Percentiles rank a stretch among this genome's conserved stretches.
These are phyloP conservation scores for Scheffersomyces parashehatae DNA, from an alignment of 1,139 yeast species.

Conservation along the genomic window DNA sequence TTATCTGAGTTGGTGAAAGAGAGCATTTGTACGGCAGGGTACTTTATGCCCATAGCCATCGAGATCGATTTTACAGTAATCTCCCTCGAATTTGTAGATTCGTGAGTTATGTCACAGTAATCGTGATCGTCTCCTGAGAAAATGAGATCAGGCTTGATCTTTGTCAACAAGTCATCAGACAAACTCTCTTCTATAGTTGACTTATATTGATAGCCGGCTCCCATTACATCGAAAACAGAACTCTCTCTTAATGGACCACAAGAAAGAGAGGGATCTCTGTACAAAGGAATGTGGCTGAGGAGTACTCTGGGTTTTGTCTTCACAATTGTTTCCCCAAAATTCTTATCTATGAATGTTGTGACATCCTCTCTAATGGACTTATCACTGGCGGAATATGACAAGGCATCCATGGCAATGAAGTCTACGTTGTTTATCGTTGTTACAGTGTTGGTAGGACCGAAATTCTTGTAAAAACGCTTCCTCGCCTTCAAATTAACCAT, in stretches of 20 bases:
- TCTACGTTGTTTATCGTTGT: conserved; percentile 40
- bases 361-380: conserved; percentile 28
- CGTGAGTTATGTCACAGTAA: conserved; percentile 50
- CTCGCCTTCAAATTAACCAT: conserved; percentile 42
- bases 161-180: conserved; percentile 28
- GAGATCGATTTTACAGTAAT: conserved; percentile 57
- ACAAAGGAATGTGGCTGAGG: conserved; percentile 52
- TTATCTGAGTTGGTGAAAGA: conserved; percentile 26
- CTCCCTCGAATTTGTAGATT: conserved; percentile 28
- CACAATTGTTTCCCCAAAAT: conserved; percentile 10
- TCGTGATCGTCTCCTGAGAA: conserved; percentile 59
- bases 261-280: conserved; percentile 31
- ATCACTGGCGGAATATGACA: conserved; percentile 40
- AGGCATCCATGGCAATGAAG: conserved; percentile 45
- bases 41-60: conserved; percentile 60
- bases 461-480: conserved; percentile 36
- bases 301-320: conserved; percentile 36
- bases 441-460: conserved; percentile 42
- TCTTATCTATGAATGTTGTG: conserved; percentile 28
- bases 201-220: conserved; percentile 54
- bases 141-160: conserved; percentile 41
- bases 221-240: conserved; percentile 19
- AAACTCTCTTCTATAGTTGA: conserved; percentile 39
- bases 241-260: conserved; percentile 53
- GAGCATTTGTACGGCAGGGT: conserved; percentile 55